Evolutionary conservation across 306 rosid genomes (phyloP), one percentile per base, ranked within the genome.

Genomic region (Mimosa pudica): DNA sequence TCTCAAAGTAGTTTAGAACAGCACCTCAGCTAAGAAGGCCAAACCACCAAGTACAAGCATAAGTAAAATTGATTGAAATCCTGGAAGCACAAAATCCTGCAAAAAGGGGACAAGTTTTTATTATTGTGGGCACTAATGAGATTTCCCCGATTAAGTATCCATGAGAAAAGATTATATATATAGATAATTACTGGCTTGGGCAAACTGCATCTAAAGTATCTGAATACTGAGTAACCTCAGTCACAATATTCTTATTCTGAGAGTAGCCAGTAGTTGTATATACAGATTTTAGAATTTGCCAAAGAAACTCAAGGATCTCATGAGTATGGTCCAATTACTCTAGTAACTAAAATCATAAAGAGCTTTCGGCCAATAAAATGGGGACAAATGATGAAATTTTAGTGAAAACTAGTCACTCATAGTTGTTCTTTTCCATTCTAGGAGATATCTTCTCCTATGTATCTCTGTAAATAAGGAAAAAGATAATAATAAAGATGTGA

Each of bases 11-110:
- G 80, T 75, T 77, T 74, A 76, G 74, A 71, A 49, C 77, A 60
- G 49, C 74, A 93, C 98, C 97, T 93, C 98, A 2, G 96, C 98
- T 57, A 88, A 87, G 86, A 91, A 89, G 79, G 94, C 92, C 57
- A 93, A 78, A 74, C 87, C 54, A 61, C 96, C 87, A 17, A 87
- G 89, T 61, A 87, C 79, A 73, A 91, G 80, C 94, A 89, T 86
- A 69, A 88, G 78, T 49, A 84, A 47, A 79, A 84, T 71, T 36
- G 94, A 85, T 80, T 73, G 80, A 12, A 89, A 18, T 78, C 82
- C 65, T 10, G 98, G 98, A 65, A 91, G 77, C 77, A 89, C 93
- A 75, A 88, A 87, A 67, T 74, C 90, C 98, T 93, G 94, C 82
- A 85, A 63, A 65, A 77, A 16, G 18, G 35, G 74, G 64, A 33